Evolutionary conservation across 345 rosid species (phyloP), one percentile per base, ranked within the genome.

Genomic region (Angophora floribunda): DNA sequence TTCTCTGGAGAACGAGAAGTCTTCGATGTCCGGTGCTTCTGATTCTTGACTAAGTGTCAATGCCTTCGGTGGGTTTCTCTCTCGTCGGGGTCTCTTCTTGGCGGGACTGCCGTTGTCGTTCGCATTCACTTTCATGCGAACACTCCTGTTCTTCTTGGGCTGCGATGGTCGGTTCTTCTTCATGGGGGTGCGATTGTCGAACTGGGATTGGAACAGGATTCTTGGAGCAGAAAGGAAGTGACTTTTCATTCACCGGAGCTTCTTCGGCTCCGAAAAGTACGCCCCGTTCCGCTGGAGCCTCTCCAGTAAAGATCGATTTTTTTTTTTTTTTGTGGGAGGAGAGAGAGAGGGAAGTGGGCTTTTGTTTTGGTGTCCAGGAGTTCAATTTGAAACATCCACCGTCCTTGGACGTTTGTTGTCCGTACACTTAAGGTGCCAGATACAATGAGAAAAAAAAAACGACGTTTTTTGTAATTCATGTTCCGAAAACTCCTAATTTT

Each of bases 11-110:
- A 97, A 97, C 70, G 59, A 49, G 50, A 96, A 87, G 90, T 97
- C 99, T 88, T 96, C 99, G 17, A 96, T 96, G 90, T 96, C 97
- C 41, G 75, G 90, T 9, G 88, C 70, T 4, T 52, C 86, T 28
- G 90, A 21, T 53, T 41, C 80, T 82, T 22, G 51, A 13, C 49
- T 12, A 9, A 45, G 87, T 14, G 51, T 15, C 85, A 75, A 19
- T 36, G 59, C 88, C 67, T 41, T 41, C 44, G 85, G 49, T 59
- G 55, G 90, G 85, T 67, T 86, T 51, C 24, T 24, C 52, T 10
- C 82, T 30, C 87, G n/a, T 67, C 87, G 89, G 52, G 53, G 44
- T 52, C 87, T 88, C 87, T 88, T 86, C 65, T 45, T 51, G 16
- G 47, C 47, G 63, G 61, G 45, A 85, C 61, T 17, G 59, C 36